These are phyloP conservation scores for Yamadazyma olivae DNA, from an alignment of 805 yeast genomes.

Conservation along the genomic window DNA sequence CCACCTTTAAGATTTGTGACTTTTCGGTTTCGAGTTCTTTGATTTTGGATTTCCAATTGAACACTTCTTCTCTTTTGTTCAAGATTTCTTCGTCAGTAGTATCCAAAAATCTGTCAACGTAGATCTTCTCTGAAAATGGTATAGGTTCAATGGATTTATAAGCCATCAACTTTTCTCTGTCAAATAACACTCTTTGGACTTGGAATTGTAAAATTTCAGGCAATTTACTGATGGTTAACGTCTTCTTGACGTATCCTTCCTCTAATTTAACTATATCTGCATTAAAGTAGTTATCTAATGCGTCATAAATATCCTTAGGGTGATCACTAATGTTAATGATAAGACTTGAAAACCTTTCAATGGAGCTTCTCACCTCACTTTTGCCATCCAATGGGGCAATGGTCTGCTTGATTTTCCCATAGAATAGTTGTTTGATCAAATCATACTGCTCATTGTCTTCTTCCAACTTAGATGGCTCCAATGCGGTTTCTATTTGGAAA, in stretches of 20 bases:
- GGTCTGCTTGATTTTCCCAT: conserved; percentile 80
- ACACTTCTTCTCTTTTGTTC: conserved; percentile 52
- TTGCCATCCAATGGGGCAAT: conserved; percentile 51
- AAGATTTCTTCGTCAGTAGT: conserved; percentile 58
- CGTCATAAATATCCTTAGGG: conserved; percentile 86
- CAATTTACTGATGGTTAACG: conserved; percentile 63
- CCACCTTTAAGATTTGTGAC: conserved; percentile 38
- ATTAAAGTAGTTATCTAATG: conserved; percentile 78
- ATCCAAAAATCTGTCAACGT: conserved; percentile 84
- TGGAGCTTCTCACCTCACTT: conserved; percentile 25
- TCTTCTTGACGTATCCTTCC: conserved; percentile 71
- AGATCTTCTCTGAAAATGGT: conserved; percentile 72
- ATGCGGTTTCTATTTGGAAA: conserved; percentile 85
- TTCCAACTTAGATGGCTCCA: conserved; percentile 63
- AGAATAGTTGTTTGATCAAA: conserved; percentile 73
- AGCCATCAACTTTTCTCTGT: conserved; percentile 66
- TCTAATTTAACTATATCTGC: conserved; percentile 69
- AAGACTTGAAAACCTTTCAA: conserved; percentile 76
- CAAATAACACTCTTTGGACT: conserved; percentile 91
- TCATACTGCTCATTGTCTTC: conserved; percentile 78
- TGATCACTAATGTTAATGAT: conserved; percentile 85
- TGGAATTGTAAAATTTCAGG: conserved; percentile 89
- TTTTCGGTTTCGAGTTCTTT: conserved; percentile 41
- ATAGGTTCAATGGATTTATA: conserved; percentile 81
- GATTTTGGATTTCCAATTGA: conserved; percentile 60